A percentile compares a stretch with the other conserved stretches of the same genome.
Conservation (phyloP, 805 yeast species). For the Teunomyces pallodes region DNA sequence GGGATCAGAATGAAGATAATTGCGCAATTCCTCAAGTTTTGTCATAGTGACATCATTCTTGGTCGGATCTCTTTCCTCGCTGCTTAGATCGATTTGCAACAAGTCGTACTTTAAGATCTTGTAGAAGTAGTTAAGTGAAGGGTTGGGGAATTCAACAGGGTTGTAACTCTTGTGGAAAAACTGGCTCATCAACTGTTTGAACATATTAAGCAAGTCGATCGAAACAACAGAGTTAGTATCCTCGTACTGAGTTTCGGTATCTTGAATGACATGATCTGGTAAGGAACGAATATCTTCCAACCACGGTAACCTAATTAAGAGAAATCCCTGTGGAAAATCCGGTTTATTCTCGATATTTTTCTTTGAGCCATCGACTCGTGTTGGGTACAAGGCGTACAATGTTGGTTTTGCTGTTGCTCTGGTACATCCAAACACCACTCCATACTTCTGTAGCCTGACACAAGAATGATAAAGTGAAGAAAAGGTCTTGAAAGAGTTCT, state of each 20-base stretch:
- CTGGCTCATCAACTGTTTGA: constrained; percentile 29
- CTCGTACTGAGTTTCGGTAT: constrained; percentile 9
- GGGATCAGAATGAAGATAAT: constrained; percentile 6
- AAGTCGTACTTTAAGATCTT: constrained; percentile 62
- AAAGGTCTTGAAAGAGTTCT: constrained; percentile 66
- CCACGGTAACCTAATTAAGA: constrained; percentile 67
- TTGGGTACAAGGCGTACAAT: constrained; percentile 60
- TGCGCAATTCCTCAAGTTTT: constrained; percentile 14
- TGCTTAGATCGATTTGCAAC: constrained; percentile 43
- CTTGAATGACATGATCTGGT: constrained; percentile 43
- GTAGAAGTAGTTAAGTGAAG: constrained; percentile 65
- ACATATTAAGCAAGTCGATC: constrained; percentile 19
- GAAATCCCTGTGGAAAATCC: constrained; percentile 68
- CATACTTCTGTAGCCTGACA: constrained; percentile 50
- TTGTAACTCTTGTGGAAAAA: constrained; percentile 48
- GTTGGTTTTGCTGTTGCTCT: constrained; percentile 54
- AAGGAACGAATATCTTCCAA: constrained; percentile 68
- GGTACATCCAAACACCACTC: constrained; percentile 69
- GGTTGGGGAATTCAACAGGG: constrained; percentile 62
- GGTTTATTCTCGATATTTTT: constrained; percentile 9
- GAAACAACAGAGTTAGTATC: constrained; percentile 9
- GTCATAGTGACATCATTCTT: constrained; percentile 20
- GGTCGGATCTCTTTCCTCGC: constrained; percentile 12
- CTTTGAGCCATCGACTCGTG: constrained; percentile 27
- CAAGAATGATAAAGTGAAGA: constrained; percentile 65